Base-by-base conservation (phyloP, 2,329 filamentous ascomycete genomes). In the Aspergillus luchuensis region DNA sequence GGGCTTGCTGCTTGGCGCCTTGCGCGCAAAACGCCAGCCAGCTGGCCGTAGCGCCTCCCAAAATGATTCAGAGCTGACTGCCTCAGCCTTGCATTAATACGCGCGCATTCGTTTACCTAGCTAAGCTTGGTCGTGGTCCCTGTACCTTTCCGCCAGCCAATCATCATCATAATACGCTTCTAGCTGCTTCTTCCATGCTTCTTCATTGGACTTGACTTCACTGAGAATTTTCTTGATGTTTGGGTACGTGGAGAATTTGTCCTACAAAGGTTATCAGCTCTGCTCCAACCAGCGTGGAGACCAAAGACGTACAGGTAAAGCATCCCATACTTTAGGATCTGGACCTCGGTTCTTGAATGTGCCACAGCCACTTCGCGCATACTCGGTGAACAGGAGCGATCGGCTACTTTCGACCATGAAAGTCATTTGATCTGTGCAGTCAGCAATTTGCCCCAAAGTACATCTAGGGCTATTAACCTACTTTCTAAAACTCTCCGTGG, bases 401-500 rank as follows among this genome's bases (percentile, higher is more conserved):
- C 69, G 67, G 48, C 69, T 71, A 39, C 69, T 71, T 56, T 72
- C 70, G 3, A 71, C 56, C 70, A 72, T 72, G 53, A 72, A 69
- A 5, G 70, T 71, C 69, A 71, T 72, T 67, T 72, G 70, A 36
- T 72, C 69, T 72, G 13, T 17, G 28, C 21, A 19, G 8, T 21
- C 54, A 19, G 53, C 25, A 25, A 33, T 11, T 13, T 13, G 21
- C 6, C 52, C 38, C 15, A 23, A 19, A 43, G 19, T 19, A 19
- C 19, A 19, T 19, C 19, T 19, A 21, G 19, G 19, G 19, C 19
- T 21, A 21, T 21, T 21, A 21, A 21, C 19, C 19, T 21, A 21
- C 19, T 21, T 21, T 77, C 76, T 5, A 82, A 64, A 8, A 81
- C 80, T 65, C 72, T 78, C 56, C 80, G 72, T 2, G 79, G 78